Evolutionary conservation across 2,329 filamentous ascomycete genomes (phyloP), one percentile per base, ranked within the genome.

Genomic region (Lecanicillium sp.): DNA sequence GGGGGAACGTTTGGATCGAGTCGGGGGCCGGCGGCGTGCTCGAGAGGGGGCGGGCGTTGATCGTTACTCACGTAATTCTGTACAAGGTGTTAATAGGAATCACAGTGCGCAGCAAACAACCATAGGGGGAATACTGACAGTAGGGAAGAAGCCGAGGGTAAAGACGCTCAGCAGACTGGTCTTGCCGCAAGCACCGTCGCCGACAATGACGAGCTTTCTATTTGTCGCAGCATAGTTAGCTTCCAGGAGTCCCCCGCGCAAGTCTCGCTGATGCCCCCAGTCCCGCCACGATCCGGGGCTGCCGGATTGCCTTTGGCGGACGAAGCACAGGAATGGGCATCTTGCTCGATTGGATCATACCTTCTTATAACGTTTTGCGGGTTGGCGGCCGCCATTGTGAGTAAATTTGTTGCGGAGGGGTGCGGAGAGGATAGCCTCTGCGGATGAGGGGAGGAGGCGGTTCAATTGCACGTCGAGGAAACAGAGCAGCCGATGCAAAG

Each of bases 91-190:
- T 30, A 40, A 42, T 42, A 33, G 29, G 37, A 52, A 58, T 55
- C 47, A n/a, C n/a, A n/a, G n/a, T n/a, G n/a, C n/a, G n/a, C n/a
- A n/a, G n/a, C 48, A 49, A 40, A 46, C 43, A 32, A 39, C 25
- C 29, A 28, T 17, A 38, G 36, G 12, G 33, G 34, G 33, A 33
- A 32, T 34, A 77, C 87, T 69, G 72, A 96, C 90, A 57, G 88
- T 95, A 54, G 92, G 92, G 56, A 97, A 98, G 65, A 96, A 97
- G 42, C 92, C 92, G 39, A 98, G 73, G 27, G 92, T 98, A 65
- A 98, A 98, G 51, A 98, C 92, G 60, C 89, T 96, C 49, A 98
- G 71, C 54, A 98, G 69, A 79, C 87, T 94, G 37, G 92, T 98
- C 72, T 98, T 98, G 55, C 92, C 92, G 66, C 92, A 98, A 51